phyloP scores from a whole-genome alignment of 2,329 filamentous ascomycete genomes.

The Epichloe gansuensis region DNA sequence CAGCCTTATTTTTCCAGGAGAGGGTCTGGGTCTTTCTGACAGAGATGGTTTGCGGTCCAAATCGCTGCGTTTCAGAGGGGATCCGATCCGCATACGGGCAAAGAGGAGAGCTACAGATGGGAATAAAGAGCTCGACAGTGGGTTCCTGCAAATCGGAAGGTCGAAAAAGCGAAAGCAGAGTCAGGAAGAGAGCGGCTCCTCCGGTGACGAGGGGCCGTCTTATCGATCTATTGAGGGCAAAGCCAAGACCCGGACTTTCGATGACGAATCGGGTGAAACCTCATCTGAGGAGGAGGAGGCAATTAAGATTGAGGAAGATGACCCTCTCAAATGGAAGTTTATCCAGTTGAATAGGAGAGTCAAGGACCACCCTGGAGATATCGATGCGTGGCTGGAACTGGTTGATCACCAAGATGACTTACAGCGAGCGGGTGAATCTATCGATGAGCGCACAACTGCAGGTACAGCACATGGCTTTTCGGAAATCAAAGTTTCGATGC shows the following conservation, averaged over 20 bases:
- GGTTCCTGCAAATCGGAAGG: constrained; percentile 36
- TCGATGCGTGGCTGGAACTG: constrained; percentile 65
- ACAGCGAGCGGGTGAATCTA: constrained; percentile 36
- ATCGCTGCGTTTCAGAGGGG: constrained; percentile 22
- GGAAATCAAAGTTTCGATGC: constrained; percentile 69
- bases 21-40: constrained; percentile 24
- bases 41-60: constrained; percentile 36
- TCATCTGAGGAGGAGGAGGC: constrained; percentile 27
- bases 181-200: constrained; percentile 23
- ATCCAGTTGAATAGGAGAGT: constrained; percentile 52
- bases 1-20: constrained; percentile 32
- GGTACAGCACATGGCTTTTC: constrained; percentile 58
- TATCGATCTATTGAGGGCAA: constrained; percentile 57
- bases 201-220: constrained; percentile 37
- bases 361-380: constrained; percentile 52
- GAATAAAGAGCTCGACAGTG: constrained; percentile 20
- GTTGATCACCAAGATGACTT: constrained; percentile 65
- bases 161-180: constrained; percentile 31
- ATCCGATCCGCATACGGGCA: constrained; percentile 27
- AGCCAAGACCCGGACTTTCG: constrained; percentile 36
- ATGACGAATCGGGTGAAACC: constrained; percentile 38
- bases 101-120: constrained; percentile 11
- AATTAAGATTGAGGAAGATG: constrained; percentile 21
- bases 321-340: constrained; percentile 40
- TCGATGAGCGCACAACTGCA: constrained; percentile 33